Evolutionary conservation across 352 stramenopile species (phyloP).

Genomic region (Hyaloperonospora brassicae): DNA sequence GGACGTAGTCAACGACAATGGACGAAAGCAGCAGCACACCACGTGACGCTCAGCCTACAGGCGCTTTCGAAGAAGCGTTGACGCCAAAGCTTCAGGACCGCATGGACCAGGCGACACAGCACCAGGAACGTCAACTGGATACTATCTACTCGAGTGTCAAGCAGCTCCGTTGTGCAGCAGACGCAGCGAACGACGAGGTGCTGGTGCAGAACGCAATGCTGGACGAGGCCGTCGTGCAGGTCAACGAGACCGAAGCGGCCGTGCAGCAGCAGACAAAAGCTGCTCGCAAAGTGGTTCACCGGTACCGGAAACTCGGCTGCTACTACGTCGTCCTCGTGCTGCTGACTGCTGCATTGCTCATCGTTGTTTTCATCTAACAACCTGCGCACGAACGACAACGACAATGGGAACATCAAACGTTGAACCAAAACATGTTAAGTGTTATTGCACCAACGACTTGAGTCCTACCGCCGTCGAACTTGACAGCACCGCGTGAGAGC

Average conservation of each 20-base stretch:
- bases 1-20: slow-evolving; percentile 12
- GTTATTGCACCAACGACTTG: slow-evolving; percentile 3
- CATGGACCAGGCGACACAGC: slow-evolving; percentile 37
- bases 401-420: no score
- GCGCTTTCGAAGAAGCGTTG: slow-evolving; percentile 37
- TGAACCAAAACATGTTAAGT: no score
- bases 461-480: background rate
- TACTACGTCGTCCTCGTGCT: slow-evolving; percentile 61
- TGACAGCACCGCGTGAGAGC: background rate
- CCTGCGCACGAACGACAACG: no score
- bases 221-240: slow-evolving; percentile 41
- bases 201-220: slow-evolving; percentile 51
- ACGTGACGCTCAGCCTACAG: slow-evolving; percentile 21
- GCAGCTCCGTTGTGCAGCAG: slow-evolving; percentile 45
- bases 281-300: slow-evolving; percentile 39
- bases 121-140: slow-evolving; percentile 50
- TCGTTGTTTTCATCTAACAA: slow-evolving; percentile 45
- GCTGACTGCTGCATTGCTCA: slow-evolving; percentile 36
- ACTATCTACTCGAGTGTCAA: slow-evolving; percentile 42
- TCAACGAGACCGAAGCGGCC: slow-evolving; percentile 31
- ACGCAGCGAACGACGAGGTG: slow-evolving; percentile 54
- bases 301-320: slow-evolving; percentile 37
- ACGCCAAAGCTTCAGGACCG: slow-evolving; percentile 45
- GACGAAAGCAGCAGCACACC: slow-evolving; percentile 8
- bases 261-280: slow-evolving; percentile 46